A percentile compares a stretch with the other conserved stretches of the same genome.
These are phyloP conservation scores for Wickerhamiella allomyrinae DNA, from an alignment of 805 yeast genomes.

Conservation along the genomic window DNA sequence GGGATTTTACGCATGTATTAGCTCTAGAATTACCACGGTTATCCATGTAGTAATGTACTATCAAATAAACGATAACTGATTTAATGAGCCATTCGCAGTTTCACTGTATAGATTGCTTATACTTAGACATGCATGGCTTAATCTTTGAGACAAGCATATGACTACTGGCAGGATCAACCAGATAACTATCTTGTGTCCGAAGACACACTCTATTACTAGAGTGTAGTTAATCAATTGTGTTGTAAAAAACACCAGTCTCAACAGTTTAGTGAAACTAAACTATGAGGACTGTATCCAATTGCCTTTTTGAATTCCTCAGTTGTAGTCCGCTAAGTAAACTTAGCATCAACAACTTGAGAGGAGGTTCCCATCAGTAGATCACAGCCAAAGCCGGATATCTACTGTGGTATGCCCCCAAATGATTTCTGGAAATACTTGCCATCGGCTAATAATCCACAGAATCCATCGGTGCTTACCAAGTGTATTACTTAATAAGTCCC, in stretches of 20 bases:
- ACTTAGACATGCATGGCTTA: constrained; percentile 38
- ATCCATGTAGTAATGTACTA: constrained; percentile 35
- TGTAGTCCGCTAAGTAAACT: constrained; percentile 10
- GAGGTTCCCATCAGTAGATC: constrained; percentile 14
- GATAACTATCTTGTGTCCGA: constrained; percentile 23
- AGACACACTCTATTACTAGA: background rate
- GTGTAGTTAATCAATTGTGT: constrained; percentile 6
- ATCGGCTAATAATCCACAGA: constrained; percentile 22
- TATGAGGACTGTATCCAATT: too few relatives aligned
- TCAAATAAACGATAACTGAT: constrained; percentile 38
- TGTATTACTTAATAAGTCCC: background rate
- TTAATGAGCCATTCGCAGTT: constrained; percentile 39
- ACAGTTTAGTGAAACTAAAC: background rate
- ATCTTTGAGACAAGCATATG: constrained; percentile 39
- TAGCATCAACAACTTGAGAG: constrained; percentile 12
- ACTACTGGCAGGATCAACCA: constrained; percentile 41
- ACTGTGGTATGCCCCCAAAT: constrained; percentile 13
- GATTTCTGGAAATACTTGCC: constrained; percentile 18
- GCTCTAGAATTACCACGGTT: constrained; percentile 38
- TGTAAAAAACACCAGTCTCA: background rate
- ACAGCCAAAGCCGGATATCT: constrained; percentile 15
- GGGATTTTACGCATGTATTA: constrained; percentile 34
- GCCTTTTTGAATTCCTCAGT: constrained; percentile 18
- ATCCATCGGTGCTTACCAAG: constrained; percentile 13
- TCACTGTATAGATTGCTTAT: constrained; percentile 35